Base-by-base conservation (phyloP, 805 yeast species). In the Sungouiella blattae region DNA sequence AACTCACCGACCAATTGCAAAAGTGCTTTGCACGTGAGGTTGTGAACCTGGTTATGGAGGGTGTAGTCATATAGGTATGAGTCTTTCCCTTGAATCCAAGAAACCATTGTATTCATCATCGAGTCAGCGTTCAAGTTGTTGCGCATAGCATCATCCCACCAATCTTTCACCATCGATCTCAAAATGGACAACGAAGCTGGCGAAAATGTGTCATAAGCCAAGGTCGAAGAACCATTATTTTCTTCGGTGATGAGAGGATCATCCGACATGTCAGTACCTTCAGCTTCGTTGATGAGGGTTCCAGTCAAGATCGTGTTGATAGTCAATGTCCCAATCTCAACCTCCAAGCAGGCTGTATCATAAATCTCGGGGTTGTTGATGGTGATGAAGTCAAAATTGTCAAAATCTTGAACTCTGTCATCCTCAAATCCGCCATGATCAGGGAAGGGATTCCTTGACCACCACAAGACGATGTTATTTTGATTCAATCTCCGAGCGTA, bases 121-220 rank as follows among this genome's bases (percentile, higher is more conserved):
- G 85, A 67, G 56, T 89, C 97, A 0, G 96, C 96, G 40, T 81
- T 78, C 6, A 67, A 47, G 46, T 83, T 75, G 36, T 77, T 77
- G 14, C 67, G 65, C 36, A 85, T 61, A 0, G 96, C 97, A 51
- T 80, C 83, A 50, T 87, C 94, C 96, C 97, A 91, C 96, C 96
- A 87, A 21, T 72, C 78, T 50, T 83, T 87, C 9, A 93, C 83
- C 73, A 93, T 65, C 6, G 71, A 57, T 52, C 94, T 75, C 37
- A 93, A 67, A 1, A 83, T 83, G 7, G 69, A 58, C 42, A 93
- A 66, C 2, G 96, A 85, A 0, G 84, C 77, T 0, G 80, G 72
- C 8, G 89, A 82, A 49, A 91, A 89, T 0, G 95, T 76, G 56
- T 91, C 95, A 46, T 82, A 86, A 11, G 91, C 83, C 47, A 89